These are phyloP conservation scores for Hirschioporus abietinus DNA, from an alignment of 768 basidiomycete genomes.

Conservation along the genomic window DNA sequence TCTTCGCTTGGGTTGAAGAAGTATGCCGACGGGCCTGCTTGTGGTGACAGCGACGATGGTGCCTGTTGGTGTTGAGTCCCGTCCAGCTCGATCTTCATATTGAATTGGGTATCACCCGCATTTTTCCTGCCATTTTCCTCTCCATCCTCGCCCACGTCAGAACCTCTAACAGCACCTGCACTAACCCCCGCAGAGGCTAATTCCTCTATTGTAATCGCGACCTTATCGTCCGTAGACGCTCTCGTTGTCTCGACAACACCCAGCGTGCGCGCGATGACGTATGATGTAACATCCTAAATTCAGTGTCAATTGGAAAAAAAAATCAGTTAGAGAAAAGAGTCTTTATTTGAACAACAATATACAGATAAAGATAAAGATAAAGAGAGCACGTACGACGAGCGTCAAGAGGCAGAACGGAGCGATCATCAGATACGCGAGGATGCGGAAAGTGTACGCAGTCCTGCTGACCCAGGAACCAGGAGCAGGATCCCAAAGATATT, in stretches of 20 bases:
- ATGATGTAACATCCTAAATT: slow-evolving; percentile 69
- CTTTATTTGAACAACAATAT: not conserved
- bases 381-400: slow-evolving; percentile 48
- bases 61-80: not conserved
- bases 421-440: slow-evolving; percentile 51
- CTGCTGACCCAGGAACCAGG: slow-evolving; percentile 63
- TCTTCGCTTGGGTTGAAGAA: slow-evolving; percentile 47
- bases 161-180: not conserved
- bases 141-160: slow-evolving; percentile 2
- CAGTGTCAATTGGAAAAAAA: slow-evolving; percentile 1
- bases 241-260: slow-evolving; percentile 72
- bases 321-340: not conserved
- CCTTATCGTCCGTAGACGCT: slow-evolving; percentile 63
- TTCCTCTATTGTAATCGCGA: slow-evolving; percentile 9
- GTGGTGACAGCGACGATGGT: not conserved
- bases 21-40: slow-evolving; percentile 3
- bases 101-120: not conserved
- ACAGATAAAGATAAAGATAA: not conserved
- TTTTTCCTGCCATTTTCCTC: slow-evolving; percentile 3
- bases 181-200: slow-evolving; percentile 11
- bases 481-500: slow-evolving; percentile 60
- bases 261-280: slow-evolving; percentile 77
- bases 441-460: slow-evolving; percentile 56
- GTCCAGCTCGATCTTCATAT: not conserved
- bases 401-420: slow-evolving; percentile 54